These are phyloP conservation scores for Aspergillus sp. DNA, from an alignment of 2,329 filamentous ascomycete genomes.

Conservation along the genomic window DNA sequence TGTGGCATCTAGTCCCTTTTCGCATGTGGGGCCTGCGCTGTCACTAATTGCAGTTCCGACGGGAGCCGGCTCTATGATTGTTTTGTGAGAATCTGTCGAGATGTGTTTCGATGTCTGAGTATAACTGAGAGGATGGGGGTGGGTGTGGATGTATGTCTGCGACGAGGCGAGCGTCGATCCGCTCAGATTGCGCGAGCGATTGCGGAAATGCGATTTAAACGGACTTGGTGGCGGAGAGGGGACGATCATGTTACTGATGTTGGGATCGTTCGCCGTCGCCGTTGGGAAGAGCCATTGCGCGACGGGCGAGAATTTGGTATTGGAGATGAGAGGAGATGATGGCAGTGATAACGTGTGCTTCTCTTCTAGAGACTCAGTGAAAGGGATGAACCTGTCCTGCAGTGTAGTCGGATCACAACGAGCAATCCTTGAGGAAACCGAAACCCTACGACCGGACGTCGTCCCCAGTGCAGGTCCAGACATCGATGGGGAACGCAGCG, in stretches of 20 bases:
- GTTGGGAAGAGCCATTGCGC: no score
- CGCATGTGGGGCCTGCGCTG: no score
- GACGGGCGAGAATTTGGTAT: background rate
- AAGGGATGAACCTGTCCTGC: background rate
- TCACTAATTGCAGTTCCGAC: no score
- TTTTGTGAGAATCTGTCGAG: no score
- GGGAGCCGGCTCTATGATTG: no score
- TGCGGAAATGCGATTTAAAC: slow-evolving; percentile 16
- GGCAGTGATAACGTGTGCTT: background rate
- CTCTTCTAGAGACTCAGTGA: background rate
- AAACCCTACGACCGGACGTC: slow-evolving; percentile 7
- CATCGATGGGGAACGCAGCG: slow-evolving; percentile 2
- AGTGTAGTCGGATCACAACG: background rate
- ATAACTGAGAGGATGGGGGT: background rate
- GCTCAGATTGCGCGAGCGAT: slow-evolving; percentile 23
- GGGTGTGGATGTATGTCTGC: slow-evolving; percentile 11
- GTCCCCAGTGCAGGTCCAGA: slow-evolving; percentile 8
- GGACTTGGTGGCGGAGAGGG: slow-evolving; percentile 11
- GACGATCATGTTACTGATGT: background rate
- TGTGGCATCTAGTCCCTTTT: slow-evolving; percentile 13
- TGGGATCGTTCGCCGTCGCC: no score
- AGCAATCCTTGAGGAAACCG: slow-evolving; percentile 1
- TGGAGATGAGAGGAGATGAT: background rate
- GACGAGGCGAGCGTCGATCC: slow-evolving; percentile 27
- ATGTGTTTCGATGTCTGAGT: no score